These are phyloP conservation scores for Dendryphion nanum DNA, from an alignment of 2,329 filamentous ascomycete genomes.

Conservation along the genomic window DNA sequence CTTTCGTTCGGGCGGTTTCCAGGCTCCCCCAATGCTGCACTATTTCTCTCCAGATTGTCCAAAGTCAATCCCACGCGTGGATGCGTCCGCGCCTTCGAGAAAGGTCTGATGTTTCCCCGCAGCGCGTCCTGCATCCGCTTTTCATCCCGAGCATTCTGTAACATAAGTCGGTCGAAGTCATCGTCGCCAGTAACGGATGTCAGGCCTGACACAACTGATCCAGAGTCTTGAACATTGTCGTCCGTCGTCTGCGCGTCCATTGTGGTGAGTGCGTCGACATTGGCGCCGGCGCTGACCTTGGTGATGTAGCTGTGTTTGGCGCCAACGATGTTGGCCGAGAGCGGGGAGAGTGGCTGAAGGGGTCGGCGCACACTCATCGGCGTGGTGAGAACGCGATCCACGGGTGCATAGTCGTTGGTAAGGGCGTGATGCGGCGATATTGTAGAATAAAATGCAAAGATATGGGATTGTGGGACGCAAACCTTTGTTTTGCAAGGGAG, in stretches of 20 bases:
- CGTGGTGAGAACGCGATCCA: slow-evolving; percentile 1
- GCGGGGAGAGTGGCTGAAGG: slow-evolving; percentile 32
- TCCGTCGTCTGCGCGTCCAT: slow-evolving; percentile 22
- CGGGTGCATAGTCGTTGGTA: slow-evolving; percentile 4
- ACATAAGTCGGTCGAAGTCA: slow-evolving; percentile 46
- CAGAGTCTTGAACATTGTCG: slow-evolving; percentile 20
- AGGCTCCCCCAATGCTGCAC: slow-evolving; percentile 12
- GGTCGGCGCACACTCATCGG: slow-evolving; percentile 36
- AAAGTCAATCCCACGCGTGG: slow-evolving; percentile 42
- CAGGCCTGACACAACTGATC: slow-evolving; percentile 31
- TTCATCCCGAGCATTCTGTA: slow-evolving; percentile 46
- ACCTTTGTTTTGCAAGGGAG: too few relatives aligned
- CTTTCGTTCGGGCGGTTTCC: slow-evolving; percentile 12
- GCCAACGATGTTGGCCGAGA: slow-evolving; percentile 21
- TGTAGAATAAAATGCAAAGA: too few relatives aligned
- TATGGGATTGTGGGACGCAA: too few relatives aligned
- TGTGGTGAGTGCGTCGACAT: slow-evolving; percentile 14
- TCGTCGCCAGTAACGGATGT: slow-evolving; percentile 42
- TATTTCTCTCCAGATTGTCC: slow-evolving; percentile 44
- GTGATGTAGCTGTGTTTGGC: slow-evolving; percentile 23
- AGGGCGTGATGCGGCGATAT: too few relatives aligned
- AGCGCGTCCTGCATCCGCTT: slow-evolving; percentile 39
- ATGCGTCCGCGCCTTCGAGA: slow-evolving; percentile 44
- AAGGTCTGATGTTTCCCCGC: slow-evolving; percentile 34
- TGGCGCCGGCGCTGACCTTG: slow-evolving; percentile 10